phyloP scores from a whole-genome alignment of 2,329 filamentous ascomycete genomes.

The Pezicula radicicola region DNA sequence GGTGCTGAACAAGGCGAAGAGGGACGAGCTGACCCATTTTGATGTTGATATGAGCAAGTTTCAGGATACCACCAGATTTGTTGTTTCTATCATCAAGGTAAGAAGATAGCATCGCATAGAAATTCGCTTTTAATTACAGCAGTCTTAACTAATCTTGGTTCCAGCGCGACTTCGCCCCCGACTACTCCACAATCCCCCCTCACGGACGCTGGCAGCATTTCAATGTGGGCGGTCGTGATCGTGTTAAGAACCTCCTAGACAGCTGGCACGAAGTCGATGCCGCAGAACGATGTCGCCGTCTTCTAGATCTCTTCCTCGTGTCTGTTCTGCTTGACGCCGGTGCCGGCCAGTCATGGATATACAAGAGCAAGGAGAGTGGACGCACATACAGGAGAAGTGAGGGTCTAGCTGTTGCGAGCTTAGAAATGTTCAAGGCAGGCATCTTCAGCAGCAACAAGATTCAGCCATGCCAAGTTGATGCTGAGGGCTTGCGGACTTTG shows the following conservation, averaged over 20 bases:
- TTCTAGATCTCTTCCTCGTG: slow-evolving; percentile 76
- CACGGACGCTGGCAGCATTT: slow-evolving; percentile 86
- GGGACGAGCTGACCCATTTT: slow-evolving; percentile 67
- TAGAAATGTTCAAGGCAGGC: slow-evolving; percentile 93
- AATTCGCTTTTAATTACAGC: slow-evolving; percentile 3
- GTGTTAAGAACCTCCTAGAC: slow-evolving; percentile 67
- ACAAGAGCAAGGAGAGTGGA: slow-evolving; percentile 87
- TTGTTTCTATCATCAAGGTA: slow-evolving; percentile 74
- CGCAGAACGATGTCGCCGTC: slow-evolving; percentile 69
- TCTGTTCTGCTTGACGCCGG: slow-evolving; percentile 85
- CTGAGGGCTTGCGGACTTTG: slow-evolving; percentile 69
- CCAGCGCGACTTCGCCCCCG: slow-evolving; percentile 67
- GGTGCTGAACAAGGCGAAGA: slow-evolving; percentile 64
- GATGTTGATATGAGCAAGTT: slow-evolving; percentile 70
- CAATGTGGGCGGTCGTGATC: slow-evolving; percentile 72
- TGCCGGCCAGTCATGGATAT: slow-evolving; percentile 86
- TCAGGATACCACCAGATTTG: slow-evolving; percentile 62
- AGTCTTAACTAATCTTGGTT: slow-evolving; percentile 3
- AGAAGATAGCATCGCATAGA: slow-evolving; percentile 16
- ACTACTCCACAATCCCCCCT: slow-evolving; percentile 74
- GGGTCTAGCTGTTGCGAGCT: slow-evolving; percentile 71
- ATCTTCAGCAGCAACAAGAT: slow-evolving; percentile 78
- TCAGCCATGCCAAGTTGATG: slow-evolving; percentile 89
- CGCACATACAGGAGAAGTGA: slow-evolving; percentile 82
- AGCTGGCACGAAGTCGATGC: slow-evolving; percentile 69